Evolutionary conservation across 2,329 filamentous ascomycete species (phyloP), one percentile per base, ranked within the genome.

Genomic region (Leptographium radiaticola): DNA sequence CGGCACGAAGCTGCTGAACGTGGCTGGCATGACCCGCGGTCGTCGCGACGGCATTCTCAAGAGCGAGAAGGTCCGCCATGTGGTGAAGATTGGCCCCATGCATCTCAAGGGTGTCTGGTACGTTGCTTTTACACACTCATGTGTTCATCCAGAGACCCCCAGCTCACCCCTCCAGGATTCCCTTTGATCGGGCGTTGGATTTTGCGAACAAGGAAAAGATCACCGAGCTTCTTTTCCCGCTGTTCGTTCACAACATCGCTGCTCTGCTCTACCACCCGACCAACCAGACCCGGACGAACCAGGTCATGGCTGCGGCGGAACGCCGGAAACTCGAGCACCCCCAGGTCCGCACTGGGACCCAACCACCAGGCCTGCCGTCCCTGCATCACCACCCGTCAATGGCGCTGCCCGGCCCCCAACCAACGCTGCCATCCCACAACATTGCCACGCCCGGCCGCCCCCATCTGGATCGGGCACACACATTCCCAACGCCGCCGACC

Each of bases 131-230:
- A 3, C 10, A 25, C n/a, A 4, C 34, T 1, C 10, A 3, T 40
- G 53, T 11, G 12, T 45, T 48, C 58, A 51, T 62, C 15, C 42
- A 11, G 12, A 30, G 7, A 13, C 4, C 18, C 16, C 6, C 30
- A 20, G 50, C 59, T 59, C 56, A 61, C n/a, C 18, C 16, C 13
- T 8, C 18, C 62, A 96, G 90, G 90, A 98, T 98, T 64, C 93
- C 93, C 2, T 97, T 95, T 63, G 93, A 97, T 62, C 85, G 93
- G 60, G 93, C 93, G n/a, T 74, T 98, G 53, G 93, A 97, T 63
- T 97, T 98, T 67, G 93, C 93, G 60, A 98, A 98, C 74, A 97
- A 96, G 77, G 93, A 98, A 70, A 97, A 97, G 73, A 98, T 97
- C 59, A 97, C 93, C 0, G 91, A 97, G 70, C 74, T 90, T 49